A percentile compares a stretch with the other conserved stretches of the same genome.
Conservation (phyloP, 1,139 yeast species). For the Pichia sp. region DNA sequence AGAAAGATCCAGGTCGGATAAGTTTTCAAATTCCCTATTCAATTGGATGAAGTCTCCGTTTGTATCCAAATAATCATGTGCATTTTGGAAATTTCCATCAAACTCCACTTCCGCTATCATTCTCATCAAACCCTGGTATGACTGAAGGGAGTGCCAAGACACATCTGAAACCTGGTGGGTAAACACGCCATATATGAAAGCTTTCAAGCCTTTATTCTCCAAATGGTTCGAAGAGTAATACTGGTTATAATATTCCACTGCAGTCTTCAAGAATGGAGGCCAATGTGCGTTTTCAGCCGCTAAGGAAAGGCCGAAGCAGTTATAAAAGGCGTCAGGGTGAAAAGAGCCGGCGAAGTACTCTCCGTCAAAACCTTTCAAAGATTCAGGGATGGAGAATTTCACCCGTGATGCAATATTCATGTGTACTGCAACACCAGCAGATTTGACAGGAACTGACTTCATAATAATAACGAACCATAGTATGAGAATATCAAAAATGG, state of each 20-base stretch:
- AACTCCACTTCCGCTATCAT: conserved; percentile 46
- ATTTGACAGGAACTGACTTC: conserved; percentile 18
- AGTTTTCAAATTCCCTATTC: conserved; percentile 34
- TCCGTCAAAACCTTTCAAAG: conserved; percentile 20
- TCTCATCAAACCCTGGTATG: conserved; percentile 47
- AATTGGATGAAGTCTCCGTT: conserved; percentile 56
- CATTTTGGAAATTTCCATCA: conserved; percentile 41
- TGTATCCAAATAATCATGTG: conserved; percentile 51
- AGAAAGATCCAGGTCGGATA: conserved; percentile 22
- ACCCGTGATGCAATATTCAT: conserved; percentile 40
- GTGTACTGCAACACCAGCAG: conserved; percentile 37
- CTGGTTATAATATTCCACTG: conserved; percentile 39
- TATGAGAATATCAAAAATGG: neutral
- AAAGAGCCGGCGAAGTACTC: conserved; percentile 49
- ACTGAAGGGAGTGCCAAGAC: conserved; percentile 58
- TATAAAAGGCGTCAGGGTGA: conserved; percentile 60
- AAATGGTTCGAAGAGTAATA: conserved; percentile 28
- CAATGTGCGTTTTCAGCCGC: conserved; percentile 61
- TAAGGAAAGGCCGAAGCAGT: conserved; percentile 45
- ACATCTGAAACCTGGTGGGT: conserved; percentile 58
- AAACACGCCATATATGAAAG: conserved; percentile 51
- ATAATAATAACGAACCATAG: neutral
- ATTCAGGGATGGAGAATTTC: conserved; percentile 31
- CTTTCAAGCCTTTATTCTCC: conserved; percentile 35
- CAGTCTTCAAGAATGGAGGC: conserved; percentile 53